Percentiles rank a stretch among this genome's conserved stretches.
These are phyloP conservation scores for Trapa incisa DNA, from an alignment of 345 rosid genomes.

Conservation along the genomic window DNA sequence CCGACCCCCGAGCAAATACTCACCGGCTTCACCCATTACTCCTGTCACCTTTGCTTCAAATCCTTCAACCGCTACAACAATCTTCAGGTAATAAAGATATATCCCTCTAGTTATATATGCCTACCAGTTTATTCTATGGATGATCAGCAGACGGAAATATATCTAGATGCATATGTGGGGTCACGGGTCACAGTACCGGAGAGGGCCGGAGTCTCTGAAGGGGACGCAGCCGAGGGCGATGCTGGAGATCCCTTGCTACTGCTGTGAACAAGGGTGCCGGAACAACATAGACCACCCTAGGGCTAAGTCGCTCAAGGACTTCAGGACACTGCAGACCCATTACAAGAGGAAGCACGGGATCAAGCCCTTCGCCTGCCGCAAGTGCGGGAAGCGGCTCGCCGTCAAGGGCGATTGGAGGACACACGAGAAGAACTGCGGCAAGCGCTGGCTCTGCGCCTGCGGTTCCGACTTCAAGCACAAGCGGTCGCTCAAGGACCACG, in stretches of 20 bases:
- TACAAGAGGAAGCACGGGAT: conserved; percentile 78
- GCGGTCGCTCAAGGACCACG: conserved; percentile 79
- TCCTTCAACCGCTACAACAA: conserved; percentile 93
- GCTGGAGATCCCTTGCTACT: conserved; percentile 69
- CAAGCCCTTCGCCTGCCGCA: conserved; percentile 56
- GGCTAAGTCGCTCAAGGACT: conserved; percentile 72
- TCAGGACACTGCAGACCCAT: conserved; percentile 74
- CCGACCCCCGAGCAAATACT: conserved; percentile 72
- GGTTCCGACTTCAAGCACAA: conserved; percentile 90
- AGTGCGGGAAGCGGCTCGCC: conserved; percentile 67
- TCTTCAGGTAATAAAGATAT: conserved; percentile 46
- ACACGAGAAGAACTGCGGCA: conserved; percentile 84
- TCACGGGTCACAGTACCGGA: conserved; percentile 74
- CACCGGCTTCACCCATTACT: conserved; percentile 64
- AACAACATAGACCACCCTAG: conserved; percentile 71
- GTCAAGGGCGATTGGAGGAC: conserved; percentile 92
- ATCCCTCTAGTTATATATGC: too few species aligned
- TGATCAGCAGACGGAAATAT: too few species aligned
- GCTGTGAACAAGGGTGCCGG: conserved; percentile 73
- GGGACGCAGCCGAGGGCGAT: conserved; percentile 64
- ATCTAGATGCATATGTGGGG: conserved; percentile 94
- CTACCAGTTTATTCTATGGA: too few species aligned
- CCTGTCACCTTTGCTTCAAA: conserved; percentile 78
- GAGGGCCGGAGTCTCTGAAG: conserved; percentile 62
- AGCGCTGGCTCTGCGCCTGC: conserved; percentile 82